Base-by-base conservation (phyloP, 2,329 filamentous ascomycete species). In the Xylariaceae sp. region DNA sequence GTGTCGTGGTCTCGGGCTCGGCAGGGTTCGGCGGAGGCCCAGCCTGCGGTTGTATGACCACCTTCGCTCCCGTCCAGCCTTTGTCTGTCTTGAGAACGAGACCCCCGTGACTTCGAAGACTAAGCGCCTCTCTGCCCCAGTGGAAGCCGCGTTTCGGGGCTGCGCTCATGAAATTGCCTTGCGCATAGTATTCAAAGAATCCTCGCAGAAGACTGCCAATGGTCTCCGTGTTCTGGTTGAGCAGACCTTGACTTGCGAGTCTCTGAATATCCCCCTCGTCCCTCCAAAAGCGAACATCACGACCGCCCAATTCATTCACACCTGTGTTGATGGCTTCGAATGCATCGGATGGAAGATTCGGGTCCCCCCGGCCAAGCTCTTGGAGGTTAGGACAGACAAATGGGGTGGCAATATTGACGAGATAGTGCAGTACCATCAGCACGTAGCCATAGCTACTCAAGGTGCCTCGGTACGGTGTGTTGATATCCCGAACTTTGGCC, bases 391-490 rank as follows among this genome's bases (percentile, higher is more conserved):
- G 86, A 37, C 86, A 78, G 13, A 95, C 83, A 34, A 87, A 86
- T 0, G 89, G 88, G 30, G 76, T 67, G 1, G 75, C 83, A 33
- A 94, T 59, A 47, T 94, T 94, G 51, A 92, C 77, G 18, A 94
- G 72, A 52, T 90, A 94, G 58, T 95, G 89, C 12, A 94, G 65
- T 4, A 93, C 79, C 88, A 95, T 94, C 24, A 94, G 64, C 5
- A 92, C 86, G 58, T 90, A 95, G 31, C 89, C 88, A 50, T 94
- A 94, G 45, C 84, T 90, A 33, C 83, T 89, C 13, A 95, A 65
- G 0, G 87, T 93, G 26, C 89, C 88, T 23, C 80, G 80, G 53
- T 93, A 93, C 2, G 85, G 79, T 26, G 80, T 85, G 59, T 94
- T 94, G 61, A 94, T 89, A 42, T 79, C 83, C 29, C 89, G 78